Evolutionary conservation across 1,139 yeast species (phyloP).

Genomic region (Debaryomycetaceae sp.): DNA sequence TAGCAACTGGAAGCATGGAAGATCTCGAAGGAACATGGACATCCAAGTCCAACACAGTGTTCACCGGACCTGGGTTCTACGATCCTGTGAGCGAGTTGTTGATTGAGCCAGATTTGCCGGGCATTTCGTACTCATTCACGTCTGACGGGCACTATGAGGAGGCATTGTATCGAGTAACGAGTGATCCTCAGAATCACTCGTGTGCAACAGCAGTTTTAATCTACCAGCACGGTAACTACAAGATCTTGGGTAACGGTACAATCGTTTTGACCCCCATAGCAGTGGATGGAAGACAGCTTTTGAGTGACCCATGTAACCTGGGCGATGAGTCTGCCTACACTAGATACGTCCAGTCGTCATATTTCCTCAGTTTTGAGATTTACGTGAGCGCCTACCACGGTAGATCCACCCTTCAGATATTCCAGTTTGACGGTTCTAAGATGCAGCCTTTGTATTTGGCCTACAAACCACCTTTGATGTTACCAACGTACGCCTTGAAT

Average conservation of each 20-base stretch:
- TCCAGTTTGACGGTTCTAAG: conserved; percentile 76
- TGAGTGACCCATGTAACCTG: conserved; percentile 79
- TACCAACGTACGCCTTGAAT: conserved; percentile 86
- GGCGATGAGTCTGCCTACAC: conserved; percentile 53
- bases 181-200: conserved; percentile 69
- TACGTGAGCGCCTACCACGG: conserved; percentile 80
- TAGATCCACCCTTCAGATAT: conserved; percentile 68
- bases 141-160: conserved; percentile 88
- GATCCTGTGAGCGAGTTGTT: conserved; percentile 94
- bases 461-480: conserved; percentile 92
- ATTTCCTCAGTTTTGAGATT: conserved; percentile 57
- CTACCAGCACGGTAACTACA: conserved; percentile 86
- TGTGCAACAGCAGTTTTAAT: conserved; percentile 83
- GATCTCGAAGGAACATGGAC: conserved; percentile 89
- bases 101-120: conserved; percentile 94
- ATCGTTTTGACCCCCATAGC: conserved; percentile 67
- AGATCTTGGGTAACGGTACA: conserved; percentile 61
- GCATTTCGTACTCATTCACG: conserved; percentile 89
- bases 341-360: conserved; percentile 67
- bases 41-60: conserved; percentile 87
- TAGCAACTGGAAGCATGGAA: conserved; percentile 25
- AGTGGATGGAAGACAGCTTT: conserved; percentile 90
- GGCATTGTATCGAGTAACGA: conserved; percentile 75
- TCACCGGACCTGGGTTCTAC: conserved; percentile 95
- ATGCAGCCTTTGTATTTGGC: conserved; percentile 89